These are phyloP conservation scores for Coniochaeta prunicola DNA, from an alignment of 2,329 filamentous ascomycete species.

Conservation along the genomic window DNA sequence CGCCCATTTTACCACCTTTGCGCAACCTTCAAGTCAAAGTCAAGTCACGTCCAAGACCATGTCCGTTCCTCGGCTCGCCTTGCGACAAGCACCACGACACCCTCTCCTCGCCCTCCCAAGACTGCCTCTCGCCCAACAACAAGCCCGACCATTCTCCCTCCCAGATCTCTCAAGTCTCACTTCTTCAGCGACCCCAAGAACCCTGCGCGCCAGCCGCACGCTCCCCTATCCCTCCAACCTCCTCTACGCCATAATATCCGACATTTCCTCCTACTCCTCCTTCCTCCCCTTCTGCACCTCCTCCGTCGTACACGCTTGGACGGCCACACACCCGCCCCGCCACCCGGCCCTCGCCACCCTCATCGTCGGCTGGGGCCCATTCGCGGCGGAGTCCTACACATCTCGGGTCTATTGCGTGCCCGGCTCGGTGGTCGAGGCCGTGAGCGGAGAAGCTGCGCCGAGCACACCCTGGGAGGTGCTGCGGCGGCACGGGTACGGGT, in stretches of 20 bases:
- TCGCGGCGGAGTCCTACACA: slow-evolving; percentile 75
- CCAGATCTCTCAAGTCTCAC: slow-evolving; percentile 23
- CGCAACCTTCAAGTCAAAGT: background rate
- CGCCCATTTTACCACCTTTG: background rate
- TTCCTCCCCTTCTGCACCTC: slow-evolving; percentile 90
- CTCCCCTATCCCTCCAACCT: slow-evolving; percentile 65
- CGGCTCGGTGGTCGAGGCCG: slow-evolving; percentile 65
- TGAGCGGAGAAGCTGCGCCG: slow-evolving; percentile 51
- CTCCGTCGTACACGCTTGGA: slow-evolving; percentile 72
- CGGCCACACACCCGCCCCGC: slow-evolving; percentile 22
- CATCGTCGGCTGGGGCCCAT: slow-evolving; percentile 75
- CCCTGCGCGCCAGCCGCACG: slow-evolving; percentile 63
- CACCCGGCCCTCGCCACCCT: slow-evolving; percentile 74
- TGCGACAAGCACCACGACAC: background rate
- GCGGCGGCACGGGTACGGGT: slow-evolving; percentile 18
- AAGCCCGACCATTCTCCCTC: slow-evolving; percentile 1
- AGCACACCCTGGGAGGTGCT: slow-evolving; percentile 33
- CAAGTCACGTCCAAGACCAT: background rate
- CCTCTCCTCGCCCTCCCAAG: background rate
- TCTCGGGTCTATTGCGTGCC: slow-evolving; percentile 73
- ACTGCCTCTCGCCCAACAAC: background rate
- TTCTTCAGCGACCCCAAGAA: slow-evolving; percentile 39
- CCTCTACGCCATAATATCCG: slow-evolving; percentile 81
- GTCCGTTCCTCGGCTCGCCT: background rate
- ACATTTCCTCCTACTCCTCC: slow-evolving; percentile 72